These are phyloP conservation scores for grape (Vitis vinifera) DNA, from an alignment of 164 flowering plant genomes.

Conservation along the genomic window ASM3070453v1 NC_081821.1:5572001-5572500, in stretches of 20 bases:
- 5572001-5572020: not conserved
- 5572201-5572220: not conserved
- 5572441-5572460: too few species aligned
- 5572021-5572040: not conserved
- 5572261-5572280: too few species aligned
- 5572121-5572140: not conserved
- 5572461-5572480: too few species aligned
- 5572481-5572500: too few species aligned
- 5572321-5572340: too few species aligned
- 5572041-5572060: slow-evolving; percentile 20
- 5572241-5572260: not conserved
- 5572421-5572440: too few species aligned
- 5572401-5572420: too few species aligned
- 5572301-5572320: too few species aligned
- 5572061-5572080: slow-evolving; percentile 6
- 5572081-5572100: slow-evolving; percentile 13
- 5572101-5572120: not conserved
- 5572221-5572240: not conserved
- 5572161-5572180: not conserved
- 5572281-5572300: too few species aligned
- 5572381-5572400: too few species aligned
- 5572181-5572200: not conserved
- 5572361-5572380: too few species aligned
- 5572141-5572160: not conserved
- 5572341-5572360: too few species aligned